Evolutionary conservation across 1,284 basidiomycete genomes (phyloP).

Genomic region (Rhodotorula sp.): DNA sequence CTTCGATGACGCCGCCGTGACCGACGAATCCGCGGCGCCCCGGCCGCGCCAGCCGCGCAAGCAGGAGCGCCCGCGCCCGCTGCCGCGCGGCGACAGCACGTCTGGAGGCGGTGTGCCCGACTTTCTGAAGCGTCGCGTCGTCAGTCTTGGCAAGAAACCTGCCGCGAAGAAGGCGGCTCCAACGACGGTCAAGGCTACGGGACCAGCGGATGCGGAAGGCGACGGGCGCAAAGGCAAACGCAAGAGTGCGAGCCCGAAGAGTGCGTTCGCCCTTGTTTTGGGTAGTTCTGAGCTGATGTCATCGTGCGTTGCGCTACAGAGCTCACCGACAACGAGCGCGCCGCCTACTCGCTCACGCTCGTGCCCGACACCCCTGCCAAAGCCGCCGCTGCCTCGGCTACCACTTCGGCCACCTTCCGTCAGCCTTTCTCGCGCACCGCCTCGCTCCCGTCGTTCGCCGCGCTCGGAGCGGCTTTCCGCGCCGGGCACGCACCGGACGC

Average conservation of each 20-base stretch:
- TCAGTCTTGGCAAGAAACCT: constrained; percentile 27
- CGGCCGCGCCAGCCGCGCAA: constrained; percentile 18
- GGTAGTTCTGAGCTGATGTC: too few relatives aligned
- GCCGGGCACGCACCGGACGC: constrained; percentile 14
- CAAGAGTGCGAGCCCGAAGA: constrained; percentile 32
- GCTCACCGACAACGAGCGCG: neutral
- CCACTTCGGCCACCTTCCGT: constrained; percentile 9
- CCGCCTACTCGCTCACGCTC: constrained; percentile 19
- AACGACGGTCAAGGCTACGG: neutral
- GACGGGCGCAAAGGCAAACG: constrained; percentile 20
- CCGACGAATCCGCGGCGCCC: neutral
- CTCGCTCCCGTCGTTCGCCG: constrained; percentile 36
- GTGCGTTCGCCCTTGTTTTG: constrained; percentile 10
- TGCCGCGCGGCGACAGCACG: constrained; percentile 30
- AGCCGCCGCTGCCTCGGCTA: neutral
- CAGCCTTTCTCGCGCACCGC: constrained; percentile 25
- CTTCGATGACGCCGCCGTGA: neutral
- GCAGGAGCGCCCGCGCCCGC: constrained; percentile 33
- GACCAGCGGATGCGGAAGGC: neutral
- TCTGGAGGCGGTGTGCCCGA: constrained; percentile 3
- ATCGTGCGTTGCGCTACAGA: constrained; percentile 5
- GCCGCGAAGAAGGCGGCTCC: constrained; percentile 2
- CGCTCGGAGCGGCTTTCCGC: constrained; percentile 39
- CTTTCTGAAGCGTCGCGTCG: constrained; percentile 28
- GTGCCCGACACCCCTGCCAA: constrained; percentile 38